Conservation (phyloP, 148 eudicot genomes). For the Rhododendron ovatum region DNA sequence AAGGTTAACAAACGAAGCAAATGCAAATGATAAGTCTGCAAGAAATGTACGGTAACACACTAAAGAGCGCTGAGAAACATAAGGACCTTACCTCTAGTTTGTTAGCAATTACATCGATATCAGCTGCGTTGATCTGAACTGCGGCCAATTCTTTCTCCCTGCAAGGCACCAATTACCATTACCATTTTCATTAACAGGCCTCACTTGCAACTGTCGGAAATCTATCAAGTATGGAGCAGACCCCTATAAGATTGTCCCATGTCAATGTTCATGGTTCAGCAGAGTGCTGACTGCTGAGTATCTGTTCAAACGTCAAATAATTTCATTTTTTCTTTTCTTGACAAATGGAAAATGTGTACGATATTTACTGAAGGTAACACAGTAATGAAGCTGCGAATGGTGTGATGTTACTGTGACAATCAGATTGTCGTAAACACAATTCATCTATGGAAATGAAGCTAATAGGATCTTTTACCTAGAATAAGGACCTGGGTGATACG, state of each 20-base stretch:
- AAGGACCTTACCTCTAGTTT: constrained; percentile 69
- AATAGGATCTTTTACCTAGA: not conserved
- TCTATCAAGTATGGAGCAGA: not conserved
- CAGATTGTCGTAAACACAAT: not conserved
- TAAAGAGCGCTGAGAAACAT: not conserved
- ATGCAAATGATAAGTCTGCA: not conserved
- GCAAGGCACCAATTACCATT: constrained; percentile 3
- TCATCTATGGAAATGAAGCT: not conserved
- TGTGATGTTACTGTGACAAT: not conserved
- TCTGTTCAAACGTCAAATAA: not conserved
- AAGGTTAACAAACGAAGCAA: not conserved
- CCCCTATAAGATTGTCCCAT: not conserved
- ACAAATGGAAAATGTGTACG: not conserved
- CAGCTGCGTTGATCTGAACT: constrained; percentile 81
- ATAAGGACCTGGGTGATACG: not conserved
- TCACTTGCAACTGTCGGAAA: not conserved
- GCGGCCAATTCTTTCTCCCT: constrained; percentile 95
- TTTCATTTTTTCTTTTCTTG: no score
- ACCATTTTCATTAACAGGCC: not conserved
- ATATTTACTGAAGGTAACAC: not conserved
- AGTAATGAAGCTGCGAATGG: not conserved
- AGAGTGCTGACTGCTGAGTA: not conserved
- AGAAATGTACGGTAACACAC: not conserved
- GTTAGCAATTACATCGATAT: constrained; percentile 76
- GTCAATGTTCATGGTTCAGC: not conserved